Evolutionary conservation across 2,329 filamentous ascomycete genomes (phyloP), one percentile per base, ranked within the genome.

Genomic region (Neonectria sp.): DNA sequence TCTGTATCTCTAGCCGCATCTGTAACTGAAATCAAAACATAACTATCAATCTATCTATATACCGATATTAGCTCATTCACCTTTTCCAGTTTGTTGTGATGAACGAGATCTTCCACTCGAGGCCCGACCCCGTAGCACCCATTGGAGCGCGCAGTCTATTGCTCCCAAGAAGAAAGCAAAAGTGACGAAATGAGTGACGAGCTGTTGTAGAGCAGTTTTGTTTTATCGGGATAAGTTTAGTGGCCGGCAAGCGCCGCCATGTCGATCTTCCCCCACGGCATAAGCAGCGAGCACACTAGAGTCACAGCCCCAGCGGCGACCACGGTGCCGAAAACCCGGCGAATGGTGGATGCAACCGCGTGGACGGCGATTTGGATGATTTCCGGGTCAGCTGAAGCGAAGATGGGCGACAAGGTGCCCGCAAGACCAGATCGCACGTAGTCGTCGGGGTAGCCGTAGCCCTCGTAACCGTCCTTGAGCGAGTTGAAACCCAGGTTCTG

Each of bases 401-500:
- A 48, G 13, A 58, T 58, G 17, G 55, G 55, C 6, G 55, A 58
- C 11, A 48, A 12, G n/a, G 29, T 25, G 9, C 55, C 55, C 27
- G 55, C 21, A 27, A 49, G 43, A 5, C 27, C 55, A 11, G 40
- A 35, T 2, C 43, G 55, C 12, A 58, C 24, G 13, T 58, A 49
- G 11, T 48, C 55, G 13, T 48, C n/a, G n/a, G 55, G 29, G 40
- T 17, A 58, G 17, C 43, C 43, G n/a, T 49, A 48, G 29, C 55
- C 40, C 8, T 11, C 29, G n/a, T n/a, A 49, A 29, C 17, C 43
- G 7, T 21, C n/a, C 55, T 58, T 33, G n/a, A 58, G 40, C 17
- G 43, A 60, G 11, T 64, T 43, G 15, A 61, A 66, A 4, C 58
- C 63, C 3, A 62, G 35, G 35, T 60, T 66, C n/a, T 66, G 63